Evolutionary conservation across 495 filamentous ascomycete species (phyloP).

Genomic region (Annulohypoxylon maeteangense): DNA sequence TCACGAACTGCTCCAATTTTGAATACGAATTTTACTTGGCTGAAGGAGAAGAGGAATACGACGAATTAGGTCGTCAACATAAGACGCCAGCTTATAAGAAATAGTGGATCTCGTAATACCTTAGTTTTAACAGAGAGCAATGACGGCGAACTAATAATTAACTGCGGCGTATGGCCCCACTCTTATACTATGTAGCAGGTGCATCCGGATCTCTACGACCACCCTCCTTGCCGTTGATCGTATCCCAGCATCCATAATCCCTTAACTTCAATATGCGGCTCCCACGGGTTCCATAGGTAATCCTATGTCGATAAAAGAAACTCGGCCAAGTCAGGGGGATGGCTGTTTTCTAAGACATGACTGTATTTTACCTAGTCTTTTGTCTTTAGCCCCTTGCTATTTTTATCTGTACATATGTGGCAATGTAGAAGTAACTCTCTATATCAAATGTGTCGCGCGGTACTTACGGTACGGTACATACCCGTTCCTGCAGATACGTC

Average conservation of each 20-base stretch:
- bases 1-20: slow-evolving; percentile 5
- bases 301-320: neutral
- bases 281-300: neutral
- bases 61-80: neutral
- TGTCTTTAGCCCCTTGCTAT: neutral
- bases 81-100: slow-evolving; percentile 24
- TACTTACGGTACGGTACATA: neutral
- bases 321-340: neutral
- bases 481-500: neutral
- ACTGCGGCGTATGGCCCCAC: neutral
- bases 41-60: neutral
- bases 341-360: neutral
- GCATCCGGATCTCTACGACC: slow-evolving; percentile 9
- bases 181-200: neutral
- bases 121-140: neutral
- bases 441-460: neutral
- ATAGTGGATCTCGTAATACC: slow-evolving; percentile 9
- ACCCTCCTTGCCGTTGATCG: slow-evolving; percentile 4
- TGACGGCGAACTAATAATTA: slow-evolving; percentile 4
- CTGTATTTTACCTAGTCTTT: neutral
- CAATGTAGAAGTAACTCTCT: too few species aligned
- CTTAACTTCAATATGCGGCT: slow-evolving; percentile 5
- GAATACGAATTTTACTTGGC: slow-evolving; percentile 18
- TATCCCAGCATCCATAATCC: neutral
- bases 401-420: neutral